Evolutionary conservation across 345 rosid genomes (phyloP), one percentile per base, ranked within the genome.

Genomic region (Boechera divaricarpa): DNA sequence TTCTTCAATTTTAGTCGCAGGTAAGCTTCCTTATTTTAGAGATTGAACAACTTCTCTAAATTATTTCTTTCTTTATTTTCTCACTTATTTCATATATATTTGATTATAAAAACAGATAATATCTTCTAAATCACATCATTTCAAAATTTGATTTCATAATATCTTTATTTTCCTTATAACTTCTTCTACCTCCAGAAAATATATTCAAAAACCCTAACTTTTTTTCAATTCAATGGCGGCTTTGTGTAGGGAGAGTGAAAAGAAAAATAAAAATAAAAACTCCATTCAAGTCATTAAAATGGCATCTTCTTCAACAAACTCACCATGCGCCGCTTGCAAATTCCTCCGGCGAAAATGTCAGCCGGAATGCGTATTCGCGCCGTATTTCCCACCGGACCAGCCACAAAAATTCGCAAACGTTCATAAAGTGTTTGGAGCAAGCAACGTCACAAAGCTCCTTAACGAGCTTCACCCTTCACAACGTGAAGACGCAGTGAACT

Each of bases 401-500:
- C 90, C 88, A 9, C 87, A 85, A 38, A 88, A 81, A 47, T 88
- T 86, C 18, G 83, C 85, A n/a, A 79, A 79, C 41, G 87, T 88
- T 15, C 92, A 88, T 70, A 84, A 81, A 82, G 87, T 86, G 1
- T 88, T 85, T 11, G 92, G 92, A 6, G 89, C 89, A 15, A 87
- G 93, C 69, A 91, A 89, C 62, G 87, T 91, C 13, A 80, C 92
- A 0, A 89, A 89, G 66, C 83, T 91, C 26, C 85, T 91, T 26
- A 82, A 77, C 58, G 94, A 89, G 56, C 88, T 89, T 45, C 77
- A 72, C 29, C 79, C 85, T 51, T 56, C 79, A 0, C 86, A 87
- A 26, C 83, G 97, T 0, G 89, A 89, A 67, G 97, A 91, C 10
- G 97, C 97, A 0, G 94, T 90, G 7, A 84, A 86, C 79, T 89